A percentile compares a stretch with the other conserved stretches of the same genome.
These are phyloP conservation scores for Aureobasidium lini DNA, from an alignment of 2,329 filamentous ascomycete species.

Conservation along the genomic window DNA sequence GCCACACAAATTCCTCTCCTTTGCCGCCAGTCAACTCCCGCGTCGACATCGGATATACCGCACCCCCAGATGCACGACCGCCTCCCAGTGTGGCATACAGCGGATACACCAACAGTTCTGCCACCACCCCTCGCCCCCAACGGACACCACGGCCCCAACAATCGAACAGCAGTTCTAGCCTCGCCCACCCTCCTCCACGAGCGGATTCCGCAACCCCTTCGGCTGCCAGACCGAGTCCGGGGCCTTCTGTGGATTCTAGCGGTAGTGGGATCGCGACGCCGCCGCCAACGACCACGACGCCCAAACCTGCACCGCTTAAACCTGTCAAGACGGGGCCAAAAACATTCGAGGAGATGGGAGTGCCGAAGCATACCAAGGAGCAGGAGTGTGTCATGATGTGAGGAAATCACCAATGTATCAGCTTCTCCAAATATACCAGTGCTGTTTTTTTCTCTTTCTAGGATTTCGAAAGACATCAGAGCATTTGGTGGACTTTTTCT, in stretches of 20 bases:
- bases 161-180: neutral
- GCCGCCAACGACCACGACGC: neutral
- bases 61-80: slow-evolving; percentile 38
- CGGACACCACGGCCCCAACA: neutral
- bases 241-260: neutral
- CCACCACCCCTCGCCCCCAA: neutral
- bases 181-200: neutral
- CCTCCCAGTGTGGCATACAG: slow-evolving; percentile 23
- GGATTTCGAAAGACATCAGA: no score
- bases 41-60: slow-evolving; percentile 35
- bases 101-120: no score
- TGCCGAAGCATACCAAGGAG: slow-evolving; percentile 75
- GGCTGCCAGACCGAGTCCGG: neutral
- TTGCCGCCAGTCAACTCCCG: slow-evolving; percentile 17
- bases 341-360: slow-evolving; percentile 98
- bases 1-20: slow-evolving; percentile 16
- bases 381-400: slow-evolving; percentile 64
- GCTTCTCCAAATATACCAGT: no score
- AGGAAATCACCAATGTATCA: neutral
- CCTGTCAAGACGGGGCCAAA: slow-evolving; percentile 63
- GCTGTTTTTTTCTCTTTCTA: no score
- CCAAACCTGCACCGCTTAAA: neutral
- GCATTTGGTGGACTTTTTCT: no score
- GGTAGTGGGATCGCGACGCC: neutral
- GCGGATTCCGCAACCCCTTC: neutral